Evolutionary conservation across 805 yeast species (phyloP).

Genomic region (Hanseniaspora mollemarum): DNA sequence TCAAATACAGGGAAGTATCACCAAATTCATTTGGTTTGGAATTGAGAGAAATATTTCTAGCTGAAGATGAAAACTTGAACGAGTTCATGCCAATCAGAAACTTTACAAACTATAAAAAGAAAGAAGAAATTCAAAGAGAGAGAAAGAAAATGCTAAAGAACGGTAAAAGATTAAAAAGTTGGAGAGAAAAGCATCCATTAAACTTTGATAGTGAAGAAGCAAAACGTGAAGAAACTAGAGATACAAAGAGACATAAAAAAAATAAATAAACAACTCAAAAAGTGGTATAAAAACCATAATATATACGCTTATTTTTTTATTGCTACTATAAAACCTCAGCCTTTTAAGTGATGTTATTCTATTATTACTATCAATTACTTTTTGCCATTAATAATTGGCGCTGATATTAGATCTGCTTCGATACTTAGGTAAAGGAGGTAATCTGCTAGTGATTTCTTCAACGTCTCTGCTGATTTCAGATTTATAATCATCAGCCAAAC

Average conservation of each 20-base stretch:
- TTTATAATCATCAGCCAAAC: constrained; percentile 17
- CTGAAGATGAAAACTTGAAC: constrained; percentile 78
- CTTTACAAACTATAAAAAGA: constrained; percentile 73
- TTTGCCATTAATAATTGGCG: constrained; percentile 17
- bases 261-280: not conserved
- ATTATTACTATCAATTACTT: not conserved
- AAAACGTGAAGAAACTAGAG: not conserved
- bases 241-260: constrained; percentile 10
- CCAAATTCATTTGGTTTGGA: constrained; percentile 86
- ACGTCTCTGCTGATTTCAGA: constrained; percentile 15
- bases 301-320: no score
- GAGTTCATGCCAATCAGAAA: constrained; percentile 79
- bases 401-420: constrained; percentile 19
- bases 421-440: constrained; percentile 17
- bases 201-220: constrained; percentile 5
- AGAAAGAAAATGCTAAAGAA: constrained; percentile 75
- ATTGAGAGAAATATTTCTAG: constrained; percentile 75
- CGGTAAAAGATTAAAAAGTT: constrained; percentile 68
- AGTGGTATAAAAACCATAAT: not conserved
- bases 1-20: constrained; percentile 86
- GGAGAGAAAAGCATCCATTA: constrained; percentile 50
- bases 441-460: constrained; percentile 14
- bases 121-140: constrained; percentile 56
- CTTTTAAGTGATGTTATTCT: not conserved
- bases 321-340: no score